phyloP scores from a whole-genome alignment of 2,329 filamentous ascomycete genomes.

The Truncatella angustata region DNA sequence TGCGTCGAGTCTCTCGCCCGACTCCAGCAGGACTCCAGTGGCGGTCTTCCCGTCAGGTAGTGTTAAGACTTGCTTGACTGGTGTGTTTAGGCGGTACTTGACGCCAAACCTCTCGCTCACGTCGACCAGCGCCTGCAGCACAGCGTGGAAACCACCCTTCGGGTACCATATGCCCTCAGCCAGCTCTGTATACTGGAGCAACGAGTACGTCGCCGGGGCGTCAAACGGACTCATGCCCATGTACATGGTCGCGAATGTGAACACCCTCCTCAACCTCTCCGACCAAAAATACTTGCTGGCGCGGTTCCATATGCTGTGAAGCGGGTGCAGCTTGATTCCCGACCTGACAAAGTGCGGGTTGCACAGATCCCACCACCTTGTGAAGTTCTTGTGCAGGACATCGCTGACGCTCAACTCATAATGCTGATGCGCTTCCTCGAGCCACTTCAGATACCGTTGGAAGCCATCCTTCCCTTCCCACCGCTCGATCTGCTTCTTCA shows the following conservation, averaged over 20 bases:
- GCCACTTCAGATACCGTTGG: slow-evolving; percentile 63
- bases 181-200: slow-evolving; percentile 74
- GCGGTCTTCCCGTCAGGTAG: slow-evolving; percentile 49
- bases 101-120: slow-evolving; percentile 63
- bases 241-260: slow-evolving; percentile 80
- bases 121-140: slow-evolving; percentile 62
- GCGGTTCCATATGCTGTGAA: slow-evolving; percentile 67
- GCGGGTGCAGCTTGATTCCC: slow-evolving; percentile 63
- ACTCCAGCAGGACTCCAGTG: slow-evolving; percentile 57
- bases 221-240: slow-evolving; percentile 80
- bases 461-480: slow-evolving; percentile 72
- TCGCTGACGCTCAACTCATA: slow-evolving; percentile 67
- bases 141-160: slow-evolving; percentile 65
- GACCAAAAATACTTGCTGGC: slow-evolving; percentile 68
- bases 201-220: slow-evolving; percentile 70
- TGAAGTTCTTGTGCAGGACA: slow-evolving; percentile 68
- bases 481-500: slow-evolving; percentile 71
- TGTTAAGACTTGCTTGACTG: slow-evolving; percentile 55
- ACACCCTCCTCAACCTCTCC: slow-evolving; percentile 66
- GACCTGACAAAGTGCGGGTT: slow-evolving; percentile 57
- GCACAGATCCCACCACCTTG: slow-evolving; percentile 54
- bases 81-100: slow-evolving; percentile 57
- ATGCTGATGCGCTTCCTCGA: slow-evolving; percentile 66
- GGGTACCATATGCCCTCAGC: slow-evolving; percentile 78
- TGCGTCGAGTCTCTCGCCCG: slow-evolving; percentile 57